Evolutionary conservation across 176 grass and related monocot genomes (phyloP), one percentile per base, ranked within the genome.

Genomic region (Eragrostis nindensis): DNA sequence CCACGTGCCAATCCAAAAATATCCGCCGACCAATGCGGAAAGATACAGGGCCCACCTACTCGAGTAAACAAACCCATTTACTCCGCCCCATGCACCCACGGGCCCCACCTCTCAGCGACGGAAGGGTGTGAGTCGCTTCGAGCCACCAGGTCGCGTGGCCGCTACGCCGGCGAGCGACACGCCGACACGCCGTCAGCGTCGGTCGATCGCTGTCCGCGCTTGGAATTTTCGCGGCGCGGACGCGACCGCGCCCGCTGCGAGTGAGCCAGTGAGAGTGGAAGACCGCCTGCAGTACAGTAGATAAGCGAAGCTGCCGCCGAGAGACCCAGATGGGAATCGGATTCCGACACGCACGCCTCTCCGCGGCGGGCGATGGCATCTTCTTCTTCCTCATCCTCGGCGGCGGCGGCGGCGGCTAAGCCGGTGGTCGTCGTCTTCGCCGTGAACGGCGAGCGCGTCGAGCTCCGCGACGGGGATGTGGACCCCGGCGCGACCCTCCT

Each of bases 401-500:
- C n/a, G n/a, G n/a, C n/a, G 47, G 10, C 57, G 18, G 52, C 24
- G 22, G 22, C 56, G 19, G 6, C 7, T 8, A 7, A n/a, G 54
- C 6, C 32, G 69, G 13, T n/a, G 59, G 78, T 39, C 71, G 75
- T 82, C 40, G 82, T 94, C 3, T 92, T 97, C 44, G 79, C 89
- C 11, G 85, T 92, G 47, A 94, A 97, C 81, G 87, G 92, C 71
- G 83, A 94, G 73, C 81, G 92, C 30, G 78, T 85, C n/a, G 90
- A 94, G 75, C 66, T 98, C 72, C 70, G 57, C 5, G 64, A 38
- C 14, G 70, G 76, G 12, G 76, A 68, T 44, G 50, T 47, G 59
- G 81, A 86, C 17, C 81, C 95, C 19, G 85, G 86, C 42, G 73
- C 65, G 21, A 80, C 90, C 1, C 64, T 98, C 25, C 92, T 98